phyloP scores from a whole-genome alignment of 2,329 filamentous ascomycete genomes.

The Metarhizium guizhouense region DNA sequence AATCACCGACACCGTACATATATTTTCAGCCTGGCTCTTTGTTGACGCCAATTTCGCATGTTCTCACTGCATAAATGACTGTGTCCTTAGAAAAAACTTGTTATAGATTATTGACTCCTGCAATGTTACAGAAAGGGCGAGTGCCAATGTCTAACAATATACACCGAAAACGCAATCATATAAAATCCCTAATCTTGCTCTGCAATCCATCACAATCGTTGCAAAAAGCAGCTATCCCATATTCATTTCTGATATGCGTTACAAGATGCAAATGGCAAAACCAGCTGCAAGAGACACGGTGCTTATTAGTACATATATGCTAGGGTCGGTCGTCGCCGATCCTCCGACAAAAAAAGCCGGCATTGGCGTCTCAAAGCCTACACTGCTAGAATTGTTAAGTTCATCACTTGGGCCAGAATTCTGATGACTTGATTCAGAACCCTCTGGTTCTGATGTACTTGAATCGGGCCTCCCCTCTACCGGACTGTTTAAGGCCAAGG shows the following conservation, averaged over 20 bases:
- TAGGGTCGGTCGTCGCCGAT: background rate
- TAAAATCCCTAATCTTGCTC: slow-evolving; percentile 4
- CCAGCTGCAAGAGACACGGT: background rate
- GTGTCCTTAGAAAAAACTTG: background rate
- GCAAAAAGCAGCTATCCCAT: background rate
- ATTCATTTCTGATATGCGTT: background rate
- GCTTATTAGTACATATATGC: background rate
- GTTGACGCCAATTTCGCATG: background rate
- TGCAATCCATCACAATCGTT: background rate
- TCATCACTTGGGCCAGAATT: background rate
- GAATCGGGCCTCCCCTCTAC: background rate
- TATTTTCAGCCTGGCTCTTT: background rate
- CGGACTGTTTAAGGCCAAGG: background rate
- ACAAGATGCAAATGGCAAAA: background rate
- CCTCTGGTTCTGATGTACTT: background rate
- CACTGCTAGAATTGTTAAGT: background rate
- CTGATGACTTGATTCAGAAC: background rate
- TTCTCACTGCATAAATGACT: background rate
- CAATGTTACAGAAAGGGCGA: slow-evolving; percentile 3
- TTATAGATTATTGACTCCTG: slow-evolving; percentile 6
- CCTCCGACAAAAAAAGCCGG: slow-evolving; percentile 1
- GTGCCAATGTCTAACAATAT: slow-evolving; percentile 6
- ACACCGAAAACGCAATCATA: slow-evolving; percentile 9
- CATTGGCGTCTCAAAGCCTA: background rate
- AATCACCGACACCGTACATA: too few relatives aligned